Evolutionary conservation across 2,329 filamentous ascomycete genomes (phyloP), one percentile per base, ranked within the genome.

Genomic region (Pseudogymnoascus sp.): DNA sequence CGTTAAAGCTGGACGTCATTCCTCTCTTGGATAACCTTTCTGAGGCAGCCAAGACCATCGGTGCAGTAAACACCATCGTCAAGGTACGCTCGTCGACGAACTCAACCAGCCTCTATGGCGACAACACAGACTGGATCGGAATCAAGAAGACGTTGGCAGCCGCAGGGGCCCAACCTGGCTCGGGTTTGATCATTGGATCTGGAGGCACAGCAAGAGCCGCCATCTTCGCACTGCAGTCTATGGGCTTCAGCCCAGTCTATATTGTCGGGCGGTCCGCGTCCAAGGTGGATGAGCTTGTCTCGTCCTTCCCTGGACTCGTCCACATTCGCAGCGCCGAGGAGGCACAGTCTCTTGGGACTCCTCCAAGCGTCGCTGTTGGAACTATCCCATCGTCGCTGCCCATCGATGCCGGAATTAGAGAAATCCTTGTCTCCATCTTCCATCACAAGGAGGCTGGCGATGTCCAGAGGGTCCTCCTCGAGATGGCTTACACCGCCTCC

Each of bases 61-160:
- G 94, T 21, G 94, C 94, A 2, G 89, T 97, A 66, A 99, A 99
- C 77, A 99, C 94, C 15, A 88, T 99, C 70, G 84, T 96, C 29
- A 87, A 89, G 0, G 71, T 84, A 2, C 65, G 12, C 13, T 58
- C 44, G 36, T 35, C 42, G 25, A 27, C 44, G n/a, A 12, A 51
- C 10, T 62, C 67, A 6, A 55, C 75, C 58, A 82, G 79, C 3
- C 83, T 97, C 2, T 74, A 90, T 13, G 94, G 94, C 44, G 90
- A 92, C 73, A 99, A 99, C 75, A 99, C 94, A 10, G 94, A 99
- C 77, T 99, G 92, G 89, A 83, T 86, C 70, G 94, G 94, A 65
- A 99, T 99, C 86, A 85, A 89, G 2, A 84, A 89, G 68, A 87
- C 90, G 3, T 82, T 99, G 35, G 64, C 67, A 4, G 67, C 71